A percentile compares a stretch with the other conserved stretches of the same genome.
Evolutionary conservation across 1,284 basidiomycete genomes (phyloP).

Genomic region (Farysia itapuensis): DNA sequence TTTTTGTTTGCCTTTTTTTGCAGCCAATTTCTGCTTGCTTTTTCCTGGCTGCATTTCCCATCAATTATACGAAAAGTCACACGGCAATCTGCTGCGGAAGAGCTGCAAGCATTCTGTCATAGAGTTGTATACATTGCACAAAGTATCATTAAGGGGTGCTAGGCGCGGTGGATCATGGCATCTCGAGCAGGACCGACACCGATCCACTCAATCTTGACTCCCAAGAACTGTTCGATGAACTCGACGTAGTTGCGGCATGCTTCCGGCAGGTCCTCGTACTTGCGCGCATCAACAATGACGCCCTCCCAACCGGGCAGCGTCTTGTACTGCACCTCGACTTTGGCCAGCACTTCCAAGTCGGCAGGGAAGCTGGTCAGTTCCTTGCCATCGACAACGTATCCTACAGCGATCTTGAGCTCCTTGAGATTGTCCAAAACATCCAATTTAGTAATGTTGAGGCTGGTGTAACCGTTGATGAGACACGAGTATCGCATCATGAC

Average conservation of each 20-base stretch:
- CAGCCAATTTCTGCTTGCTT: too few relatives aligned
- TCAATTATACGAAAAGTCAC: too few relatives aligned
- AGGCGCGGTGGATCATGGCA: conserved; percentile 68
- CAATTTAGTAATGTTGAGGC: conserved; percentile 91
- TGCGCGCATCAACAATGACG: conserved; percentile 71
- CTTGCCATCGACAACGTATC: conserved; percentile 77
- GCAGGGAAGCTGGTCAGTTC: conserved; percentile 89
- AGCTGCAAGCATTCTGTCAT: too few relatives aligned
- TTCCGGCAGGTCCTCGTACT: conserved; percentile 79
- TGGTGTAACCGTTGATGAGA: conserved; percentile 93
- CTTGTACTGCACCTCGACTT: conserved; percentile 84
- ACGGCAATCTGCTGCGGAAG: too few relatives aligned
- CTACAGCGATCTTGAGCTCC: conserved; percentile 85
- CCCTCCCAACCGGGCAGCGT: conserved; percentile 90
- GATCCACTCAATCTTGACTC: conserved; percentile 85
- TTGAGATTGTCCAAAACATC: conserved; percentile 83
- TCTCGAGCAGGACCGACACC: conserved; percentile 83
- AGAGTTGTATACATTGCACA: too few relatives aligned
- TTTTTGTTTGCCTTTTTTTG: too few relatives aligned
- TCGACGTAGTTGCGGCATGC: conserved; percentile 84
- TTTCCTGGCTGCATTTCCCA: too few relatives aligned
- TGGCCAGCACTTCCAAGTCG: conserved; percentile 77
- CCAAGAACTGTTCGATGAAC: conserved; percentile 80
- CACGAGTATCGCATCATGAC: conserved; percentile 91
- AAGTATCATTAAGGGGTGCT: too few relatives aligned